A percentile compares a stretch with the other conserved stretches of the same genome.
Conservation (phyloP, 192 early-diverging fungal genomes). For the Martensiomyces pterosporus region DNA sequence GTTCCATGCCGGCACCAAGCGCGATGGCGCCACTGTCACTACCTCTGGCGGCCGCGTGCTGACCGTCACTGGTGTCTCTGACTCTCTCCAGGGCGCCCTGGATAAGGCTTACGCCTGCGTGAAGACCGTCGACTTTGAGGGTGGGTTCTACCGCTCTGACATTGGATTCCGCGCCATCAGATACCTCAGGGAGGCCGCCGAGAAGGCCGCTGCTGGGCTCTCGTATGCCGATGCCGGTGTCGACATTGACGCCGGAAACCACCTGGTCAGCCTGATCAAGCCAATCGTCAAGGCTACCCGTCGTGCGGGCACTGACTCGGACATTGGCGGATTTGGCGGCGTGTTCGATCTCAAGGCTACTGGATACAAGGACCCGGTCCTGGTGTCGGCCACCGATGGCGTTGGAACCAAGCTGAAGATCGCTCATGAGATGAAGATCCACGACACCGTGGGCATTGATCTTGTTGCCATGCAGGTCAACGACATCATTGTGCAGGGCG, state of each 20-base stretch:
- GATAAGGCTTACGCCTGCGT: constrained; percentile 71
- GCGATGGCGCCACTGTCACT: constrained; percentile 55
- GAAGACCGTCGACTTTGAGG: constrained; percentile 71
- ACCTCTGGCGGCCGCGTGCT: constrained; percentile 95
- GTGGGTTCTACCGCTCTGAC: constrained; percentile 85
- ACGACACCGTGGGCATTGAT: constrained; percentile 96
- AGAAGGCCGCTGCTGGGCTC: constrained; percentile 56
- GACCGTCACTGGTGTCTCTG: constrained; percentile 80
- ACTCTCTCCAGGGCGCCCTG: constrained; percentile 73
- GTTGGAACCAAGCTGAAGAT: constrained; percentile 99
- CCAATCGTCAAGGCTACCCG: constrained; percentile 88
- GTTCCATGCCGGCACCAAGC: constrained; percentile 91
- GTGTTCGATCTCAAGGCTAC: constrained; percentile 93
- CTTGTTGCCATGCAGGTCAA: constrained; percentile 99
- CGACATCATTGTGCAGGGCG: constrained; percentile 97
- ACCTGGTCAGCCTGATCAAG: constrained; percentile 94
- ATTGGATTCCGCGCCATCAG: constrained; percentile 75
- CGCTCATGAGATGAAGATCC: constrained; percentile 78
- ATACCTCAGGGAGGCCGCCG: constrained; percentile 38
- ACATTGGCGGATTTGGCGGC: constrained; percentile 98
- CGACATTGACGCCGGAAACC: constrained; percentile 92
- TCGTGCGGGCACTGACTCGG: constrained; percentile 90
- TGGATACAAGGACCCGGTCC: constrained; percentile 87
- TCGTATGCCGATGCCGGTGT: constrained; percentile 98
- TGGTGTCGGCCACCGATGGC: constrained; percentile 98